Conservation (phyloP, 164 flowering plant species). For the Vitis rotundifolia region DNA sequence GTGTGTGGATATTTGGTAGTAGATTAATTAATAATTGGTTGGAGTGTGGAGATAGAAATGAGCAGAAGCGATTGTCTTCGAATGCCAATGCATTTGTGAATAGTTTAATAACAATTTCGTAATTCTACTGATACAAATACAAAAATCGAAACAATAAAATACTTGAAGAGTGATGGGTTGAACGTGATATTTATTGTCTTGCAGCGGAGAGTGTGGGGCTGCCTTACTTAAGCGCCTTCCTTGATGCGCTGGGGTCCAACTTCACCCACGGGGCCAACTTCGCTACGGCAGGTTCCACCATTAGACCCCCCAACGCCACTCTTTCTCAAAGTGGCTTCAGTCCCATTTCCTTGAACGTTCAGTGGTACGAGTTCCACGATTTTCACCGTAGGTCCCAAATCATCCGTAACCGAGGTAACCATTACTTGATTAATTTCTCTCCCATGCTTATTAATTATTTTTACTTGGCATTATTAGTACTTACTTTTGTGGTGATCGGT, state of each 20-base stretch:
- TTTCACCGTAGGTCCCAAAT: slow-evolving; percentile 36
- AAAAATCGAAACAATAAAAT: too few species aligned
- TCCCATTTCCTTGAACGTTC: slow-evolving; percentile 61
- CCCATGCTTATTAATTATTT: background rate
- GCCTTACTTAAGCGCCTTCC: slow-evolving; percentile 50
- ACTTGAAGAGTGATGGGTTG: background rate
- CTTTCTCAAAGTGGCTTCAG: slow-evolving; percentile 52
- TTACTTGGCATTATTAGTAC: background rate
- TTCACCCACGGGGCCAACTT: slow-evolving; percentile 73
- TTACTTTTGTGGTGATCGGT: background rate
- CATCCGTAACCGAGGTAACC: slow-evolving; percentile 13
- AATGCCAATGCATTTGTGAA: too few species aligned
- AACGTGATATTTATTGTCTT: slow-evolving; percentile 2
- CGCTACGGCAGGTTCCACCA: slow-evolving; percentile 46
- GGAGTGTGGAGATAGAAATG: too few species aligned
- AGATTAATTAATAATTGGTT: too few species aligned
- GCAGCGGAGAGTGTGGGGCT: slow-evolving; percentile 52
- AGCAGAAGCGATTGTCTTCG: too few species aligned
- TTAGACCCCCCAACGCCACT: slow-evolving; percentile 51
- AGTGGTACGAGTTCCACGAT: slow-evolving; percentile 25
- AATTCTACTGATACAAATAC: too few species aligned
- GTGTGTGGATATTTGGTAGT: too few species aligned
- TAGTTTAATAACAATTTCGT: too few species aligned
- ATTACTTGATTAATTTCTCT: background rate
- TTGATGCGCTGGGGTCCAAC: slow-evolving; percentile 59